Percentiles rank a stretch among this genome's conserved stretches.
Conservation (phyloP, 2,329 filamentous ascomycete species). For the Venturia nashicola region DNA sequence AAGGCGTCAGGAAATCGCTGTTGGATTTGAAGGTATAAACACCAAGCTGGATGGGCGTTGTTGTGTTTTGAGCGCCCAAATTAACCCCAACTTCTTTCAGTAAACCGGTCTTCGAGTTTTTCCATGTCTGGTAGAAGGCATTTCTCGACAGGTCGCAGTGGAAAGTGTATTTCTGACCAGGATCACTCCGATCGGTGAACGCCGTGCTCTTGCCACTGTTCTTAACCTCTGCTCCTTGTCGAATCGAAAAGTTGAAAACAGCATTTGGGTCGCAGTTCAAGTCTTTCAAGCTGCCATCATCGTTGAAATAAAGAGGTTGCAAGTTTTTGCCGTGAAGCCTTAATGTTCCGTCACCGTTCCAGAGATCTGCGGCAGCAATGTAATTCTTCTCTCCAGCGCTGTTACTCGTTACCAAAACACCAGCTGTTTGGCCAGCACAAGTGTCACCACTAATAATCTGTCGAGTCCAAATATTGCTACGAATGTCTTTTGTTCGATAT, state of each 20-base stretch:
- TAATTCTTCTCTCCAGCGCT: neutral
- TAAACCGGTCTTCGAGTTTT: neutral
- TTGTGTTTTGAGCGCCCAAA: constrained; percentile 4
- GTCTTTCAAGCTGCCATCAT: constrained; percentile 1
- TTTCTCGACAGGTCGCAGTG: constrained; percentile 3
- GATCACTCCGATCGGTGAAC: constrained; percentile 8
- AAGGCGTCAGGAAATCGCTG: constrained; percentile 5
- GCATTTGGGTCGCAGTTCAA: neutral
- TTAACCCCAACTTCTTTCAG: constrained; percentile 4
- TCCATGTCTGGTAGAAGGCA: constrained; percentile 6
- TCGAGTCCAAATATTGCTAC: constrained; percentile 1
- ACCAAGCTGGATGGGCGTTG: neutral
- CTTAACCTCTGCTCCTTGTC: neutral
- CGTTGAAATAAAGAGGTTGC: constrained; percentile 6
- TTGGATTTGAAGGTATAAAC: constrained; percentile 1
- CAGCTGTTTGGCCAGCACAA: constrained; percentile 4
- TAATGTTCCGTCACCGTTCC: constrained; percentile 2
- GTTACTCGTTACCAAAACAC: constrained; percentile 1
- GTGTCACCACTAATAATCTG: constrained; percentile 5
- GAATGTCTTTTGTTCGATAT: constrained; percentile 4
- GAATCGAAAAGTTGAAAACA: neutral
- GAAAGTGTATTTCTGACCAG: constrained; percentile 1
- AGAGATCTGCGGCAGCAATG: constrained; percentile 1
- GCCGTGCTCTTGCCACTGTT: constrained; percentile 5
- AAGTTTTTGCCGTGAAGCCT: constrained; percentile 7